phyloP scores from a whole-genome alignment of 2,329 filamentous ascomycete genomes.

The Paecilomyces niveus region DNA sequence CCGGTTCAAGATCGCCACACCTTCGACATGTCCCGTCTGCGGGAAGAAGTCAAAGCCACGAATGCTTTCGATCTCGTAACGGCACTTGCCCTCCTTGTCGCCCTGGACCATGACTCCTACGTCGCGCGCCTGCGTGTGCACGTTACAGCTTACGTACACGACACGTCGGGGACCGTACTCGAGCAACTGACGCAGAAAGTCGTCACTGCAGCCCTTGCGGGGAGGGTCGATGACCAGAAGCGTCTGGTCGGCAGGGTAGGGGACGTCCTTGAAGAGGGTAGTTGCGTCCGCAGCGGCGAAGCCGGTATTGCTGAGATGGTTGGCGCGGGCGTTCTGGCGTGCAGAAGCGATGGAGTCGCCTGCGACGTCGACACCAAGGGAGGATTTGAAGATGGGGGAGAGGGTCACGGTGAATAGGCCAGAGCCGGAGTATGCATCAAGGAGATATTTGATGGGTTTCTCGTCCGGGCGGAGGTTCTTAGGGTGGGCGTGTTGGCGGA shows the following conservation, averaged over 20 bases:
- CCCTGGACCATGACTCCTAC: slow-evolving; percentile 81
- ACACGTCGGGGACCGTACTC: slow-evolving; percentile 70
- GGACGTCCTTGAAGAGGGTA: slow-evolving; percentile 69
- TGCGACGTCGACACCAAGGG: slow-evolving; percentile 86
- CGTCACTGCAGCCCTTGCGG: slow-evolving; percentile 83
- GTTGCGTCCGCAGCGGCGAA: slow-evolving; percentile 89
- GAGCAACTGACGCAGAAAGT: slow-evolving; percentile 75
- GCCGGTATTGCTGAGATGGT: slow-evolving; percentile 65
- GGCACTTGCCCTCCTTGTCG: slow-evolving; percentile 25
- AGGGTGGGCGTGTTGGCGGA: slow-evolving; percentile 70
- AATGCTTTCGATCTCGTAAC: slow-evolving; percentile 84
- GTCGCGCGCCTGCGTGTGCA: slow-evolving; percentile 93
- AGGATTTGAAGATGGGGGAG: slow-evolving; percentile 69
- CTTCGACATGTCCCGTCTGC: slow-evolving; percentile 66
- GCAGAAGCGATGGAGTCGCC: slow-evolving; percentile 71
- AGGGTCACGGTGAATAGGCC: slow-evolving; percentile 96
- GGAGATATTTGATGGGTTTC: slow-evolving; percentile 67
- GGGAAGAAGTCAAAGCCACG: slow-evolving; percentile 97
- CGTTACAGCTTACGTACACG: slow-evolving; percentile 94
- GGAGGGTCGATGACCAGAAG: slow-evolving; percentile 96
- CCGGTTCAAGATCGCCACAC: slow-evolving; percentile 52
- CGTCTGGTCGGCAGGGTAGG: slow-evolving; percentile 71
- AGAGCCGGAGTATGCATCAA: slow-evolving; percentile 95
- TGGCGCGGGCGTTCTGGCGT: slow-evolving; percentile 68
- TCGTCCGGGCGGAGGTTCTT: slow-evolving; percentile 22